A percentile compares a stretch with the other conserved stretches of the same genome.
These are phyloP conservation scores for Polychytrium aggregatum DNA, from an alignment of 192 early-diverging fungal species.

Conservation along the genomic window DNA sequence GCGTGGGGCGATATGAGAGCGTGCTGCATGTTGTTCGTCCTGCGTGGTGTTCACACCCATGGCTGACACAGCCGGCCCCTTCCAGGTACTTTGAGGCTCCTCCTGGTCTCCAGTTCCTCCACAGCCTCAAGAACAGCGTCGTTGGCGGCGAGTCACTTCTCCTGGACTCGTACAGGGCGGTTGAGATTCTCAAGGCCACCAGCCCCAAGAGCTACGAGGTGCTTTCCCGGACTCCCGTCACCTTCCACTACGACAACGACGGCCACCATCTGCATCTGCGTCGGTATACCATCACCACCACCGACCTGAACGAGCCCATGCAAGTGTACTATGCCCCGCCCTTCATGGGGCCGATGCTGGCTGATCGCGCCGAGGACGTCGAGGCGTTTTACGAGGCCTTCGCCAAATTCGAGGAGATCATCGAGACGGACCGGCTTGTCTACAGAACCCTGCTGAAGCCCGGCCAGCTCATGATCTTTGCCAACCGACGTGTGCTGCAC, in stretches of 20 bases:
- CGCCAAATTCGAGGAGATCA: constrained; percentile 40
- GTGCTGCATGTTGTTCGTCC: too few species aligned
- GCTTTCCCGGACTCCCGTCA: constrained; percentile 46
- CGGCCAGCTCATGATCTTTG: constrained; percentile 65
- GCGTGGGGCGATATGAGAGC: too few species aligned
- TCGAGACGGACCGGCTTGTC: constrained; percentile 42
- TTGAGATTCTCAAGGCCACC: constrained; percentile 38
- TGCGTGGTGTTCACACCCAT: too few species aligned
- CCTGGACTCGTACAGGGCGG: constrained; percentile 61
- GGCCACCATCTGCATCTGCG: constrained; percentile 62
- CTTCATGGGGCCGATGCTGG: constrained; percentile 67
- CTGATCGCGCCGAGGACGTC: constrained; percentile 26
- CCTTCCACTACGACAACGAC: constrained; percentile 72
- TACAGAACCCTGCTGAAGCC: constrained; percentile 50
- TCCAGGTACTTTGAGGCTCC: constrained; percentile 71
- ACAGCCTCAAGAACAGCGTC: constrained; percentile 66
- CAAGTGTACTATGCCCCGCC: constrained; percentile 70
- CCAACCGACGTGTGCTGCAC: constrained; percentile 69
- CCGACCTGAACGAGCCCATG: constrained; percentile 28
- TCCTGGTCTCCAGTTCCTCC: constrained; percentile 70
- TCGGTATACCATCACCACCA: constrained; percentile 48
- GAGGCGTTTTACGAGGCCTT: constrained; percentile 56
- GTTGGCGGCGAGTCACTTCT: constrained; percentile 64
- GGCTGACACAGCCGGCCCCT: too few species aligned
- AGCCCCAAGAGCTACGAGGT: constrained; percentile 51